These are phyloP conservation scores for Parafenestella ontariensis DNA, from an alignment of 2,329 filamentous ascomycete genomes.

Conservation along the genomic window DNA sequence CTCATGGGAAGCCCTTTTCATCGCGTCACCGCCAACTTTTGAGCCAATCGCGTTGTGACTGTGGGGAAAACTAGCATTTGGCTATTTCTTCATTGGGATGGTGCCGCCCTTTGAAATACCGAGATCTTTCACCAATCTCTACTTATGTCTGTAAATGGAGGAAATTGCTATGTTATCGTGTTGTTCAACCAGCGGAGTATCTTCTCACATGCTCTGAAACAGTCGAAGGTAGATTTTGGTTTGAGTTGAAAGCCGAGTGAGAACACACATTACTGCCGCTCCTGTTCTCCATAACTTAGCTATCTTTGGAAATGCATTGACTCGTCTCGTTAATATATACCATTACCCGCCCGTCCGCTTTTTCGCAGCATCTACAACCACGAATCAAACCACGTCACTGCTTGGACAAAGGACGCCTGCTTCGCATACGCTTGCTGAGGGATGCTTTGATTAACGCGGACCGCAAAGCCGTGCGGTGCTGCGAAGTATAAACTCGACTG, in stretches of 20 bases:
- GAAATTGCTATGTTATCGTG: background rate
- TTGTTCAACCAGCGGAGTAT: background rate
- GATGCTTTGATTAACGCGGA: constrained; percentile 38
- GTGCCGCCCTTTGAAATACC: constrained; percentile 15
- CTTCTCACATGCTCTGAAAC: no score
- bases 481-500: constrained; percentile 42
- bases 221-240: no score
- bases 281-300: background rate
- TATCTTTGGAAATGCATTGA: no score
- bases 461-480: constrained; percentile 47
- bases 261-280: background rate
- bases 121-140: no score
- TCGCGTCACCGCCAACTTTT: constrained; percentile 6
- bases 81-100: constrained; percentile 5
- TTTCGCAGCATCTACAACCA: constrained; percentile 29
- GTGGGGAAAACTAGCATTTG: background rate
- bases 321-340: no score
- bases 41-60: constrained; percentile 2
- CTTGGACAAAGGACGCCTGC: constrained; percentile 45
- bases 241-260: no score
- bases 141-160: no score
- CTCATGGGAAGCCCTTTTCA: constrained; percentile 3
- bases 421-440: constrained; percentile 45
- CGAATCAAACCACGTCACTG: constrained; percentile 47
- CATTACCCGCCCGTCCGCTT: background rate